A percentile compares a stretch with the other conserved stretches of the same genome.
Conservation (phyloP, 2,329 filamentous ascomycete genomes). For the Berkeleyomyces rouxiae region DNA sequence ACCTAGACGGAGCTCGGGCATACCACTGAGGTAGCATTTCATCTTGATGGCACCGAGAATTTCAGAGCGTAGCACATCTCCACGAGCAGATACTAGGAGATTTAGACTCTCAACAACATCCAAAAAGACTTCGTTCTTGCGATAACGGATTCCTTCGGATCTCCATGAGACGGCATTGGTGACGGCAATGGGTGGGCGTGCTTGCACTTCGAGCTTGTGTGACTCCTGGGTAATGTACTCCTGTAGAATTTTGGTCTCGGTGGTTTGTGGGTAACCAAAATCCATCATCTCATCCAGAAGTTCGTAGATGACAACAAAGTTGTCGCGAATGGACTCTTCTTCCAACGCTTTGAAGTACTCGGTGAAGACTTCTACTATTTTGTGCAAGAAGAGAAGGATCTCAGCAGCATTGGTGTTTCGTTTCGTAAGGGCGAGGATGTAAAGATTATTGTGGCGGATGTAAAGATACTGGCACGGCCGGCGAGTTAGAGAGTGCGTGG, state of each 20-base stretch:
- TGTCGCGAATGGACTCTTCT: conserved; percentile 96
- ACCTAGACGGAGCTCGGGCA: conserved; percentile 87
- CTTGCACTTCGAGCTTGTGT: conserved; percentile 94
- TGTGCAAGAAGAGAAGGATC: conserved; percentile 94
- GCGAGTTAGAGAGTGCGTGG: conserved; percentile 14
- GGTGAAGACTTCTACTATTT: conserved; percentile 95
- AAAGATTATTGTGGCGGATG: conserved; percentile 98
- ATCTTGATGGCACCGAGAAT: conserved; percentile 97
- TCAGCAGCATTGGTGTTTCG: conserved; percentile 98
- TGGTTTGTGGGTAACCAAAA: conserved; percentile 97
- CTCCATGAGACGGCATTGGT: conserved; percentile 98
- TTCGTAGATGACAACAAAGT: conserved; percentile 99
- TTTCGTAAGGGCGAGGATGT: conserved; percentile 93
- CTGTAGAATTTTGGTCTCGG: conserved; percentile 94
- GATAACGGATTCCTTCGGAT: conserved; percentile 92
- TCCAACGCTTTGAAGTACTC: conserved; percentile 99
- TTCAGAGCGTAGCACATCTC: conserved; percentile 89
- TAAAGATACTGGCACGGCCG: conserved; percentile 62
- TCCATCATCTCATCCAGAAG: conserved; percentile 99
- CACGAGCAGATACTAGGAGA: conserved; percentile 80
- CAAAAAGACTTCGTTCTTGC: conserved; percentile 98
- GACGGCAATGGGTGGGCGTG: conserved; percentile 88
- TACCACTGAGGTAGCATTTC: conserved; percentile 97
- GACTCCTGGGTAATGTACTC: conserved; percentile 99
- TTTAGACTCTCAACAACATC: conserved; percentile 96